Conservation (phyloP, 1,284 basidiomycete species). For the Cryptococcus sp. region DNA sequence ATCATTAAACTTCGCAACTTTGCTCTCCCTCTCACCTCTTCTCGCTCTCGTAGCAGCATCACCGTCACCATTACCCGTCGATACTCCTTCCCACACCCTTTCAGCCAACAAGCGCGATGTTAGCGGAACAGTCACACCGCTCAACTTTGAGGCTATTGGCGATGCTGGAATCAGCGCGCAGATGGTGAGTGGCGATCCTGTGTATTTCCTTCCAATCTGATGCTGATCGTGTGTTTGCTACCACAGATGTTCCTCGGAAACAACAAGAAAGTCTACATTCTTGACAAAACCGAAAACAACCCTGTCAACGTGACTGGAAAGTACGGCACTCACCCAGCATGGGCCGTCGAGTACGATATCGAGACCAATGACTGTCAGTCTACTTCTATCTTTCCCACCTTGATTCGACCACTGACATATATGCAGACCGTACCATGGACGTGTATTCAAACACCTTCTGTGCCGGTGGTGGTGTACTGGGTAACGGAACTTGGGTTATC, state of each 20-base stretch:
- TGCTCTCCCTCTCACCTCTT: conserved; percentile 34
- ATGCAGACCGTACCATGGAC: conserved; percentile 61
- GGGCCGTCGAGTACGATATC: conserved; percentile 57
- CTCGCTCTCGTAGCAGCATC: conserved; percentile 21
- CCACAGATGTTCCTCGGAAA: conserved; percentile 56
- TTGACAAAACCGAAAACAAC: conserved; percentile 61
- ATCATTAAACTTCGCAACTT: conserved; percentile 12
- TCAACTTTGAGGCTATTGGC: conserved; percentile 44
- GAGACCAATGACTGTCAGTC: conserved; percentile 51
- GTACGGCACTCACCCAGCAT: conserved; percentile 51
- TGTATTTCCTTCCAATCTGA: not conserved
- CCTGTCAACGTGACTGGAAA: conserved; percentile 59
- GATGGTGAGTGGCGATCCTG: conserved; percentile 43
- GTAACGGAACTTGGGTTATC: conserved; percentile 59
- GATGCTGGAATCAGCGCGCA: conserved; percentile 52
- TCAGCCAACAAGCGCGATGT: conserved; percentile 14
- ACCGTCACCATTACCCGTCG: conserved; percentile 10
- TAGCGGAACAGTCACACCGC: conserved; percentile 23
- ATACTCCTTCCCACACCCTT: not conserved
- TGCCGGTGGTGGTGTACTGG: conserved; percentile 56
- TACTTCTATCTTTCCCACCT: not conserved
- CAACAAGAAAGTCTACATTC: conserved; percentile 56
- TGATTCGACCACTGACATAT: not conserved
- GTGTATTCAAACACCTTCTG: conserved; percentile 80
- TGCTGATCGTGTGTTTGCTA: not conserved